These are phyloP conservation scores for Boehmeria nivea DNA, from an alignment of 306 rosid species.

Conservation along the genomic window DNA sequence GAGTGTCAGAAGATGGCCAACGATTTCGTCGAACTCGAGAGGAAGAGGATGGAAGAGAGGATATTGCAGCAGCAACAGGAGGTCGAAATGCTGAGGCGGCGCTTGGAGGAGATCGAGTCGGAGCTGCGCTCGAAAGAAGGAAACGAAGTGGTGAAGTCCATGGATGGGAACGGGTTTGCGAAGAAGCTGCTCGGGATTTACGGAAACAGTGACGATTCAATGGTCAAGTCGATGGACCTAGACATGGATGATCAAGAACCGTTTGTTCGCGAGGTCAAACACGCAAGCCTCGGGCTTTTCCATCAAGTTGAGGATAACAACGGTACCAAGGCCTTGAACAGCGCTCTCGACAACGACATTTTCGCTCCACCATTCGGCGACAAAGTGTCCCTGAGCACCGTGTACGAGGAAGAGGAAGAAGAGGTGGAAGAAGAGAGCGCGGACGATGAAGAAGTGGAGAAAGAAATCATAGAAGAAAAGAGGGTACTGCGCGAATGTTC, in stretches of 20 bases:
- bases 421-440: slow-evolving; percentile 36
- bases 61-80: slow-evolving; percentile 84
- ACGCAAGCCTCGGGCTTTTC: slow-evolving; percentile 38
- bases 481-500: slow-evolving; percentile 59
- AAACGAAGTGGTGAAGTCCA: slow-evolving; percentile 25
- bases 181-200: slow-evolving; percentile 61
- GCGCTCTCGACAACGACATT: slow-evolving; percentile 26
- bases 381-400: slow-evolving; percentile 66
- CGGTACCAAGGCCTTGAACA: slow-evolving; percentile 30
- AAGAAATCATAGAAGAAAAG: slow-evolving; percentile 87
- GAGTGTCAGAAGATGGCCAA: slow-evolving; percentile 89
- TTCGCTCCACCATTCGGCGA: slow-evolving; percentile 48
- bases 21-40: slow-evolving; percentile 79
- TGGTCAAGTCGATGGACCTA: slow-evolving; percentile 95
- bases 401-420: slow-evolving; percentile 73
- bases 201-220: slow-evolving; percentile 66
- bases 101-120: slow-evolving; percentile 82
- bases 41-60: slow-evolving; percentile 92
- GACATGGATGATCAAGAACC: slow-evolving; percentile 97
- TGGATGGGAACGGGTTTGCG: slow-evolving; percentile 59
- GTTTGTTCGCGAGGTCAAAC: slow-evolving; percentile 39
- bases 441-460: slow-evolving; percentile 66
- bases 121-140: slow-evolving; percentile 51
- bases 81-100: slow-evolving; percentile 72
- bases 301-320: slow-evolving; percentile 30